Evolutionary conservation across 805 yeast species (phyloP), one percentile per base, ranked within the genome.

Genomic region (Spathaspora boniae): DNA sequence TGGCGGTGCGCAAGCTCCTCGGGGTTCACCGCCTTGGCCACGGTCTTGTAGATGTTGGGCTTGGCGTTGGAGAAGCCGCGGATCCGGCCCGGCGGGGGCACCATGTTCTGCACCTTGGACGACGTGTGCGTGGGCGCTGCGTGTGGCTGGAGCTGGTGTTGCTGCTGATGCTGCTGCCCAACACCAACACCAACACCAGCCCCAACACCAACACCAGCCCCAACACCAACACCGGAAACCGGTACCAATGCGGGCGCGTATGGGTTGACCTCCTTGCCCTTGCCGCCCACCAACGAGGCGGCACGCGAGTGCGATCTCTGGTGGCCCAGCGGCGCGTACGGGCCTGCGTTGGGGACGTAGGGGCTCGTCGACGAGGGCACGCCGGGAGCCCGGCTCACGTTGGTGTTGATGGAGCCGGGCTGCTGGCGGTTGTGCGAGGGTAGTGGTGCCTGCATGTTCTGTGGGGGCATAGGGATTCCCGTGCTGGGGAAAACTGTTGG

Each of bases 1-100:
- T 85, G 95, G 36, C 83, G 68, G 31, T 62, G 58, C 16, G 68
- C 56, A 34, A 82, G 55, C 16, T 78, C 73, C 34, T 72, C 74
- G 6, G 85, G 82, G 41, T 78, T 72, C 9, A 37, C 36, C 15
- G 28, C 34, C 20, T 41, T 41, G 3, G 42, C 31, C 27, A 38
- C 39, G 9, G 36, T 37, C 24, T 31, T 29, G 31, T 44, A 47
- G 15, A 51, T 41, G 36, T 47, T 53, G n/a, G 22, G 16, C 12
- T 16, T 20, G 3, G 53, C 26, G 28, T 41, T 48, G 4, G 61
- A 54, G n/a, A 45, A 36, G 3, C 60, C 54, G 16, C 60, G 44
- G 5, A 46, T 51, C 43, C 62, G 49, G 17, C 47, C 51, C 14
- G 49, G 37, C 6, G 39, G 40, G 8, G 38, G 35, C 7, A 31